Conservation (phyloP, 768 basidiomycete species). For the Gelatoporia subvermispora region DNA sequence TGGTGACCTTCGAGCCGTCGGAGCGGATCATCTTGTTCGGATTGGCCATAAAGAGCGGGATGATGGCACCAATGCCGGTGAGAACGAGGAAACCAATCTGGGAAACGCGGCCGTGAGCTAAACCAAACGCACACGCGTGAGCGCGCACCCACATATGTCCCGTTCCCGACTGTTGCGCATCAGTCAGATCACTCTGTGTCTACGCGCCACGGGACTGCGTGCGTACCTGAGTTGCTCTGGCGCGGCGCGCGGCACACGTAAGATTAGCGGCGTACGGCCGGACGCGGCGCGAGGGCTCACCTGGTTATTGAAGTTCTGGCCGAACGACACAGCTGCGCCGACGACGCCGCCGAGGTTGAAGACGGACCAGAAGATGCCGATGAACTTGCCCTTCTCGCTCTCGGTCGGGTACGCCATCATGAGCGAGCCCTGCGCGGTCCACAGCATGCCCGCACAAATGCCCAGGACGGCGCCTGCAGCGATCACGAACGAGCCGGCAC, state of each 20-base stretch:
- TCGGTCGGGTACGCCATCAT: conserved; percentile 86
- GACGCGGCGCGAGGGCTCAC: conserved; percentile 26
- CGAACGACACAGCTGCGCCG: conserved; percentile 71
- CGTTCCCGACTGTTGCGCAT: conserved; percentile 49
- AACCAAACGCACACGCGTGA: too few species aligned
- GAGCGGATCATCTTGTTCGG: conserved; percentile 69
- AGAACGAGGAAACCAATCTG: conserved; percentile 76
- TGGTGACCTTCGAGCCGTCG: conserved; percentile 64
- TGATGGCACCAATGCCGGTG: conserved; percentile 59
- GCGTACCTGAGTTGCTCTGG: conserved; percentile 26
- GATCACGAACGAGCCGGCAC: conserved; percentile 60
- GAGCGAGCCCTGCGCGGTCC: conserved; percentile 83
- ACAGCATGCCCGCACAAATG: conserved; percentile 64
- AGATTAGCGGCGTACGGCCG: not conserved
- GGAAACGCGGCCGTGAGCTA: too few species aligned
- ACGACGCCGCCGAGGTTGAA: conserved; percentile 82
- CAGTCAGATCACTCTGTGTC: not conserved
- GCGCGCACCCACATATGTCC: conserved; percentile 62
- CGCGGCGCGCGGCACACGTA: not conserved
- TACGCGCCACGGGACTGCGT: not conserved
- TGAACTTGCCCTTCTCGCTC: conserved; percentile 68
- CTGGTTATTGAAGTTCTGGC: conserved; percentile 58
- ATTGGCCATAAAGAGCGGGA: conserved; percentile 68
- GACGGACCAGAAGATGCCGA: conserved; percentile 79
- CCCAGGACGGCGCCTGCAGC: conserved; percentile 70